Evolutionary conservation across 2,329 filamentous ascomycete genomes (phyloP).

Genomic region (Fusarium paranaense): DNA sequence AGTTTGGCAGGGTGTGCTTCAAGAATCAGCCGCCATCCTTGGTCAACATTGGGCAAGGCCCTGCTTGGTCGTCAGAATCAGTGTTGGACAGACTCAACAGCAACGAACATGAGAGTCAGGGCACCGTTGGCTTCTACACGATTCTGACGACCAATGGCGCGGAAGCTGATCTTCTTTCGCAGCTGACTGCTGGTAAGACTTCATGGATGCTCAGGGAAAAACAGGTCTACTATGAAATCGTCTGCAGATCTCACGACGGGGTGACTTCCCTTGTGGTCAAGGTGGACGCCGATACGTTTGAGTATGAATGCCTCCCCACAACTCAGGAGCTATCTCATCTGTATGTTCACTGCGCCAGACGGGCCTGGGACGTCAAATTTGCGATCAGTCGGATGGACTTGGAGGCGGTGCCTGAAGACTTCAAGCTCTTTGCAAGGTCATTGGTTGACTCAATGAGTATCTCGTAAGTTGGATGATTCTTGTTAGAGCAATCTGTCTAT

Average conservation of each 20-base stretch:
- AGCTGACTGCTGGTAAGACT: conserved; percentile 18
- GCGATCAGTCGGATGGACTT: conserved; percentile 24
- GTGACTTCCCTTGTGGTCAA: conserved; percentile 36
- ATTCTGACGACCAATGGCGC: conserved; percentile 43
- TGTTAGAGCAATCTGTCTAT: neutral
- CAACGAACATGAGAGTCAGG: conserved; percentile 1
- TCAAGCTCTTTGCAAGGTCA: conserved; percentile 32
- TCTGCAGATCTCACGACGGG: conserved; percentile 28
- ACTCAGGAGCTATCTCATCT: conserved; percentile 35
- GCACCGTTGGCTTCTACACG: conserved; percentile 41
- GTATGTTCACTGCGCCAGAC: conserved; percentile 46
- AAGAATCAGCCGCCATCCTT: conserved; percentile 29
- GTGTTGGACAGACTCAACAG: conserved; percentile 18
- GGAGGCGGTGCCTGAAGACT: conserved; percentile 20
- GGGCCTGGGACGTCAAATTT: conserved; percentile 49
- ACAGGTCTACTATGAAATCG: conserved; percentile 43
- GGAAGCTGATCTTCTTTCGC: conserved; percentile 40
- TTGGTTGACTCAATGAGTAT: conserved; percentile 40
- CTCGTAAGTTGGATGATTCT: conserved; percentile 35
- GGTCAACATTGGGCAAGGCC: conserved; percentile 37
- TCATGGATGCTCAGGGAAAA: conserved; percentile 35
- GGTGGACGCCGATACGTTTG: conserved; percentile 43
- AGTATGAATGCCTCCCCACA: conserved; percentile 33
- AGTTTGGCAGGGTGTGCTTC: conserved; percentile 47
- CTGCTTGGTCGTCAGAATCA: conserved; percentile 24